Conservation (phyloP, 177 flowering plant genomes). For the Vitis hybrid region DNA sequence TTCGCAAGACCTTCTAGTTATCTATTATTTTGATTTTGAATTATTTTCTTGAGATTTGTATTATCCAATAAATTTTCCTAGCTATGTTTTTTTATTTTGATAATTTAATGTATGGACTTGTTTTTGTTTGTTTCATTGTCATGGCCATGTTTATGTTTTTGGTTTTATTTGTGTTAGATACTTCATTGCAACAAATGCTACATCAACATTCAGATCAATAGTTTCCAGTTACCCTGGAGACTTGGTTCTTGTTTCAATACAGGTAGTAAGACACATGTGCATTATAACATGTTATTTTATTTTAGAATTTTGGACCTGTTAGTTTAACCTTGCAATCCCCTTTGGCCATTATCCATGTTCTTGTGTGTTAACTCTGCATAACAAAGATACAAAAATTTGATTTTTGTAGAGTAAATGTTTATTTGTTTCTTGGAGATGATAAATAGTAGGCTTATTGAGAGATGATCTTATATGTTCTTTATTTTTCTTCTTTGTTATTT, state of each 20-base stretch:
- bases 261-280: constrained; percentile 37
- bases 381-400: too few relatives aligned
- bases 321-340: too few relatives aligned
- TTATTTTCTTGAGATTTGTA: not conserved
- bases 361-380: too few relatives aligned
- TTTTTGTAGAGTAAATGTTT: too few relatives aligned
- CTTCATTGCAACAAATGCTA: constrained; percentile 84
- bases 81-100: not conserved
- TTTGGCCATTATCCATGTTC: too few relatives aligned
- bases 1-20: not conserved
- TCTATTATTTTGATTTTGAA: not conserved
- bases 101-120: not conserved
- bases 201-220: constrained; percentile 79
- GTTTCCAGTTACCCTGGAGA: constrained; percentile 82
- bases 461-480: too few relatives aligned
- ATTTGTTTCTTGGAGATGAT: too few relatives aligned
- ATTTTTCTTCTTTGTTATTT: too few relatives aligned
- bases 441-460: too few relatives aligned
- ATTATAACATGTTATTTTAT: too few relatives aligned
- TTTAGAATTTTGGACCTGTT: too few relatives aligned
- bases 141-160: constrained; percentile 1
- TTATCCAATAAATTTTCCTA: not conserved
- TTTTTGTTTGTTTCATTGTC: not conserved
- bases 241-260: constrained; percentile 70
- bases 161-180: constrained; percentile 35